phyloP scores from a whole-genome alignment of 495 filamentous ascomycete genomes.

The Neurospora cerealis region DNA sequence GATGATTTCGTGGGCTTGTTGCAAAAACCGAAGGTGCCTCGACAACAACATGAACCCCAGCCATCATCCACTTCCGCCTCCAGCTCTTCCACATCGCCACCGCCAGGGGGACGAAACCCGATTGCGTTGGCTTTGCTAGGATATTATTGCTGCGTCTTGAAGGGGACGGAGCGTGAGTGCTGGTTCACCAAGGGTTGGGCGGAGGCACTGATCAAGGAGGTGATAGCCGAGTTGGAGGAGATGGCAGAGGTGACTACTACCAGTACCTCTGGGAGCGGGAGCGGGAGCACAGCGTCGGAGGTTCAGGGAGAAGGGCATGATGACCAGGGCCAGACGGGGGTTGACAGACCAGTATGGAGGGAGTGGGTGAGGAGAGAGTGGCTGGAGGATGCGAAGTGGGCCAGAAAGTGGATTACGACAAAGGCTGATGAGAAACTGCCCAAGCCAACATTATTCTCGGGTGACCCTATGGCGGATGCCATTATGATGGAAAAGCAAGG shows the following conservation, averaged over 20 bases:
- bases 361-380: not conserved
- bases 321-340: not conserved
- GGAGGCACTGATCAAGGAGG: constrained; percentile 10
- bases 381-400: not conserved
- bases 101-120: constrained; percentile 8
- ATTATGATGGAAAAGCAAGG: not conserved
- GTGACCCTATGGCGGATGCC: not conserved
- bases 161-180: constrained; percentile 9
- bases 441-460: not conserved
- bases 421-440: not conserved
- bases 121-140: constrained; percentile 14
- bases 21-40: not conserved
- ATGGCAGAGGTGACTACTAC: not conserved
- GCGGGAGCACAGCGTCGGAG: not conserved
- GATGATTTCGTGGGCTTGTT: constrained; percentile 12
- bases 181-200: constrained; percentile 23
- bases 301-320: not conserved
- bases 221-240: not conserved
- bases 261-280: not conserved
- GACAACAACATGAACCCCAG: not conserved
- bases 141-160: constrained; percentile 19
- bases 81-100: not conserved
- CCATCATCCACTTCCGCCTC: not conserved
- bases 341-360: not conserved
- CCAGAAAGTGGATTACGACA: not conserved